Evolutionary conservation across 164 flowering plant genomes (phyloP).

Genomic region (Dillenia suffruticosa): DNA sequence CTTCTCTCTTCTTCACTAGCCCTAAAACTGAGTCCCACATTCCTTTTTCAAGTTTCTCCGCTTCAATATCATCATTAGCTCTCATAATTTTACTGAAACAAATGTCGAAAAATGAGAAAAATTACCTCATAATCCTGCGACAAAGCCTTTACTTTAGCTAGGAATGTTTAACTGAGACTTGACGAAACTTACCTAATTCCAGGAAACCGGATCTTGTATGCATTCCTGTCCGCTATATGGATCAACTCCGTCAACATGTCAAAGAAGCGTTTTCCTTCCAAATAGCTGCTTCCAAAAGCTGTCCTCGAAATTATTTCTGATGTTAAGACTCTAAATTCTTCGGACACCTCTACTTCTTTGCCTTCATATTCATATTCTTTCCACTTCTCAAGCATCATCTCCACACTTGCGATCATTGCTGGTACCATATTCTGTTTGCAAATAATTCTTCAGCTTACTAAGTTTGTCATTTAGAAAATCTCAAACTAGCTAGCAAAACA

Average conservation of each 20-base stretch:
- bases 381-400: slow-evolving; percentile 10
- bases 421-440: slow-evolving; percentile 7
- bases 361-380: slow-evolving; percentile 2
- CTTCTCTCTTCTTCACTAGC: slow-evolving; percentile 3
- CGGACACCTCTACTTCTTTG: slow-evolving; percentile 11
- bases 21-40: slow-evolving; percentile 3
- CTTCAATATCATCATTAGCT: slow-evolving; percentile 5
- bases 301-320: slow-evolving; percentile 8
- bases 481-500: too few species aligned
- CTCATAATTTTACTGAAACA: not conserved
- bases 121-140: too few species aligned
- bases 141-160: too few species aligned
- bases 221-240: not conserved
- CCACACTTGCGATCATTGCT: not conserved
- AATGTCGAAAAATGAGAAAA: too few species aligned
- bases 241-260: slow-evolving; percentile 7
- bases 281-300: slow-evolving; percentile 7
- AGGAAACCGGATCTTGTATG: slow-evolving; percentile 1
- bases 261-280: not conserved
- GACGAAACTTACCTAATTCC: slow-evolving; percentile 5
- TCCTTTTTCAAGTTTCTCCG: slow-evolving; percentile 6
- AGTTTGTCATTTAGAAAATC: too few species aligned
- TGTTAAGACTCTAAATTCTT: slow-evolving; percentile 8
- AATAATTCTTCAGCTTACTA: not conserved
- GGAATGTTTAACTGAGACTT: too few species aligned